phyloP scores from a whole-genome alignment of 257 asterid genomes.

The Primulina eburnea region DNA sequence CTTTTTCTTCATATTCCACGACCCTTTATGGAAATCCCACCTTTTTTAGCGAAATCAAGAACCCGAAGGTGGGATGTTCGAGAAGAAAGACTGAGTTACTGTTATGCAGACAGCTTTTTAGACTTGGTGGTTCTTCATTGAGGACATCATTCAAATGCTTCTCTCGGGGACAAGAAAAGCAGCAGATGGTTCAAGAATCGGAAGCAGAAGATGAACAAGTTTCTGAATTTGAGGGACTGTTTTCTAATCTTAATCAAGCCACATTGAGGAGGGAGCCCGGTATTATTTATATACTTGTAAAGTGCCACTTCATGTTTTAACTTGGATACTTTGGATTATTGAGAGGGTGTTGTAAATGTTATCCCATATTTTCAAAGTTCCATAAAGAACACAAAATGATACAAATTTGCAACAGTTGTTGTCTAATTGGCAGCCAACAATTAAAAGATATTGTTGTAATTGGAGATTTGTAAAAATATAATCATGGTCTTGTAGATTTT shows the following conservation, averaged over 20 bases:
- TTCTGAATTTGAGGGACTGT: constrained; percentile 62
- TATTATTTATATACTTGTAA: constrained; percentile 15
- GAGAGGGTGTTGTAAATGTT: background rate
- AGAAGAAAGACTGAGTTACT: constrained; percentile 11
- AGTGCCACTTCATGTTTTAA: background rate
- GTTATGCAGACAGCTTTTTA: background rate
- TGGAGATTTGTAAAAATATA: too few relatives aligned
- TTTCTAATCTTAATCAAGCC: constrained; percentile 81
- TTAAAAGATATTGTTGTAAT: too few relatives aligned
- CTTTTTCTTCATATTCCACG: constrained; percentile 36
- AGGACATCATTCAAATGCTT: constrained; percentile 21
- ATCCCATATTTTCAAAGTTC: background rate
- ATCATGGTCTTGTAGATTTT: background rate
- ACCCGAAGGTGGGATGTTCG: constrained; percentile 18
- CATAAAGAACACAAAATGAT: too few relatives aligned
- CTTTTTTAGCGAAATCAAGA: constrained; percentile 24
- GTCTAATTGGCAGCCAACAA: background rate
- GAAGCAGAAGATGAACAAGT: constrained; percentile 42
- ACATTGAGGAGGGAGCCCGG: constrained; percentile 86
- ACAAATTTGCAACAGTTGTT: background rate
- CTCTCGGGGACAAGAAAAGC: constrained; percentile 29
- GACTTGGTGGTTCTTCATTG: constrained; percentile 30
- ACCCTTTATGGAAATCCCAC: constrained; percentile 12
- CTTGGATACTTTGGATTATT: background rate
- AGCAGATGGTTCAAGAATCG: constrained; percentile 30